Evolutionary conservation across 139 green algal species (phyloP).

Genomic region (Ostreobium quekettii): DNA sequence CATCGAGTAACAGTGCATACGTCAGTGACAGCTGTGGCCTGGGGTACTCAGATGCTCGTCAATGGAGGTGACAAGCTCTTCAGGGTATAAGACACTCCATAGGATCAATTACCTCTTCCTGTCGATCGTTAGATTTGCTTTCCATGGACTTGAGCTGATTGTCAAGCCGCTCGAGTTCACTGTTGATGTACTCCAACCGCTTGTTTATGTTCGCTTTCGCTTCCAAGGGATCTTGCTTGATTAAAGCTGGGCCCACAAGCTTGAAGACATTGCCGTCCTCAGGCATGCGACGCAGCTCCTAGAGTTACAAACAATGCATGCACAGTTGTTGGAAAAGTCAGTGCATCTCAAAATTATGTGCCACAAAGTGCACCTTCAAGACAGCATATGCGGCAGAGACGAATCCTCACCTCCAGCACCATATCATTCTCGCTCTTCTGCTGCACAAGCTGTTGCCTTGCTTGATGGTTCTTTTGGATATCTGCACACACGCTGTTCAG

Average conservation of each 20-base stretch:
- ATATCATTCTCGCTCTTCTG: constrained; percentile 65
- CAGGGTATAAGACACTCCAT: neutral
- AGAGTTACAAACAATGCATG: neutral
- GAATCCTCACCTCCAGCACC: constrained; percentile 45
- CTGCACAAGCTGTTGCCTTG: constrained; percentile 42
- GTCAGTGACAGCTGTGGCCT: neutral
- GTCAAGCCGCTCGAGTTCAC: constrained; percentile 39
- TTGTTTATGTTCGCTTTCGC: constrained; percentile 80
- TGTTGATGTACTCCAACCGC: constrained; percentile 76
- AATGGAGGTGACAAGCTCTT: neutral
- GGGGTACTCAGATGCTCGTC: neutral
- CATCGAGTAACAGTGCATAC: no score
- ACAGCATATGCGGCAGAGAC: neutral
- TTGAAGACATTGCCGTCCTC: constrained; percentile 81
- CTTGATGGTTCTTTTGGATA: constrained; percentile 33
- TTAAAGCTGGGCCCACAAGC: constrained; percentile 75
- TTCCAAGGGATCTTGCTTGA: constrained; percentile 79
- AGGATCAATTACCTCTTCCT: constrained; percentile 30
- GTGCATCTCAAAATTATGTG: no score
- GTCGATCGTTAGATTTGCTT: constrained; percentile 34
- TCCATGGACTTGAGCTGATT: constrained; percentile 39
- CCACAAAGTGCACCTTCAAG: neutral
- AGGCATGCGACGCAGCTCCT: constrained; percentile 71
- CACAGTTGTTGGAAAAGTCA: neutral
- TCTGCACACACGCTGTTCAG: no score